Percentiles rank a stretch among this genome's conserved stretches.
These are phyloP conservation scores for Dictyophora rubrovolvata DNA, from an alignment of 768 basidiomycete species.

Conservation along the genomic window DNA sequence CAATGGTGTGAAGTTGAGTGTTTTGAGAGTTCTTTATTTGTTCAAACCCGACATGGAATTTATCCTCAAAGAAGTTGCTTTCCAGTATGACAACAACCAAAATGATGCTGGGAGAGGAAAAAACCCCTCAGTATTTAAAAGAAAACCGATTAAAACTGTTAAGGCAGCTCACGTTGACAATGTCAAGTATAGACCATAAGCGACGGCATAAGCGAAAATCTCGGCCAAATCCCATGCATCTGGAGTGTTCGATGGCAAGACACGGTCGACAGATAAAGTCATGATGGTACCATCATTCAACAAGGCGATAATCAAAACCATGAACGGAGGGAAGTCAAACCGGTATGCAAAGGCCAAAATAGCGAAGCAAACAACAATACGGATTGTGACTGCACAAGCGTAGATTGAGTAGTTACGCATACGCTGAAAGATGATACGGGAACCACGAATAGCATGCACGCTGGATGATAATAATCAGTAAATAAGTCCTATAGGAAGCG, in stretches of 20 bases:
- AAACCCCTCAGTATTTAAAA: slow-evolving; percentile 3
- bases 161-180: slow-evolving; percentile 66
- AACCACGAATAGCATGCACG: slow-evolving; percentile 96
- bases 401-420: slow-evolving; percentile 99
- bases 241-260: slow-evolving; percentile 83
- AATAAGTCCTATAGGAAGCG: not conserved
- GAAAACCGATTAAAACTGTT: not conserved
- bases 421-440: slow-evolving; percentile 98
- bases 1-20: slow-evolving; percentile 72
- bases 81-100: slow-evolving; percentile 78
- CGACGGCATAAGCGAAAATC: slow-evolving; percentile 92
- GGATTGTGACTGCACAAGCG: slow-evolving; percentile 91
- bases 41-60: slow-evolving; percentile 64
- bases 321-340: slow-evolving; percentile 99
- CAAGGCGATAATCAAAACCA: slow-evolving; percentile 96
- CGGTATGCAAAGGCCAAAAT: slow-evolving; percentile 92
- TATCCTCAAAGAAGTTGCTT: slow-evolving; percentile 82
- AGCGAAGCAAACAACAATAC: slow-evolving; percentile 97
- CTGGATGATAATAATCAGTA: not conserved
- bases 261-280: slow-evolving; percentile 94
- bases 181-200: slow-evolving; percentile 91
- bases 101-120: slow-evolving; percentile 40
- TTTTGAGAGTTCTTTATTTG: slow-evolving; percentile 43
- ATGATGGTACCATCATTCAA: slow-evolving; percentile 99
- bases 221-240: slow-evolving; percentile 95